Evolutionary conservation across 1,284 basidiomycete species (phyloP), one percentile per base, ranked within the genome.

Genomic region (Tylopilus sp.): DNA sequence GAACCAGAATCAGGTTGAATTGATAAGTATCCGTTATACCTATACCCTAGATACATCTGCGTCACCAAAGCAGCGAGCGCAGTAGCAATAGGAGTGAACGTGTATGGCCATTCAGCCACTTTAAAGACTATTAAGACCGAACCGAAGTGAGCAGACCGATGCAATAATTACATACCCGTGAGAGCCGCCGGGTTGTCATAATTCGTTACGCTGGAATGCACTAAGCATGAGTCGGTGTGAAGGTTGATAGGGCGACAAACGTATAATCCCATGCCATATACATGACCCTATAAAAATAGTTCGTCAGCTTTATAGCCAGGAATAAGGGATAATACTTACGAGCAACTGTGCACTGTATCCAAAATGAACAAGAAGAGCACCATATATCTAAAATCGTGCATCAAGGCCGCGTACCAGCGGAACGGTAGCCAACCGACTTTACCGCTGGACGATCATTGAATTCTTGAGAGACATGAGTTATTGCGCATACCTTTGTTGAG

Each of bases 81-180:
- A 2, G 76, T 79, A 7, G 74, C 73, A 28, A 74, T 63, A 7
- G 76, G 76, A 5, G 78, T 79, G 55, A 78, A 75, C 0, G 73
- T 70, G 47, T 76, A 74, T 3, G 76, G 74, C 78, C 77, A 61
- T 43, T 24, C 32, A 17, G 14, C 25, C 17, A 50, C 61, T 64
- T 33, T 10, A 1, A 32, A 7, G 22, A 28, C 9, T 2, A 9
- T 61, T 37, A 43, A 13, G 22, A 28, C 9, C 10, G 6, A 22
- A 11, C 4, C 24, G 31, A 35, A 25, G 33, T 20, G 28, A 29
- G 11, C 36, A 37, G 36, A 7, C 14, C 5, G 25, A n/a, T 3
- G 39, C 15, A 2, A 41, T 19, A 25, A 26, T 7, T 11, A 46
- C 63, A 26, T 5, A 63, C 63, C 35, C 19, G 29, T 39, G 19